phyloP scores from a whole-genome alignment of 768 basidiomycete genomes.

The Leccinum ochraceum region DNA sequence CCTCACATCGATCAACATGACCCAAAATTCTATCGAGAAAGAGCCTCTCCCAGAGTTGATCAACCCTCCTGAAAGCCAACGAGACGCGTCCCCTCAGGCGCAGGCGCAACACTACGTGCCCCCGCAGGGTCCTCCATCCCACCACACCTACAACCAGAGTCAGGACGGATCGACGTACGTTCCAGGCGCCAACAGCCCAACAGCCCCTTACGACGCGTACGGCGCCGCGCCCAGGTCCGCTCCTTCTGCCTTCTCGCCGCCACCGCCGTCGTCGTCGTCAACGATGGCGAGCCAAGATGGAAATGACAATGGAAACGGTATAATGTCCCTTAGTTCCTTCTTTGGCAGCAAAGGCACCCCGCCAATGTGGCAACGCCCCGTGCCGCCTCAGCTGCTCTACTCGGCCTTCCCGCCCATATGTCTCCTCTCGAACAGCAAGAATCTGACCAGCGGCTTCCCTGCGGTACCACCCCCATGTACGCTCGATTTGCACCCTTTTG shows the following conservation, averaged over 20 bases:
- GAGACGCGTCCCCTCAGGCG: constrained; percentile 9
- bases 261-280: no score
- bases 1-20: constrained; percentile 16
- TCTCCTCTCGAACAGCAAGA: constrained; percentile 28
- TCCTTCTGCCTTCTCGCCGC: background rate
- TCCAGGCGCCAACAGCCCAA: background rate
- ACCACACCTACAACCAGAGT: constrained; percentile 4
- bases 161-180: background rate
- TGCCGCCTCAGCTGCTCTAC: constrained; percentile 17
- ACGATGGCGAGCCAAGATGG: no score
- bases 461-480: constrained; percentile 41
- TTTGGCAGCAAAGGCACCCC: constrained; percentile 32
- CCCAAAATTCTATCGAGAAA: constrained; percentile 2
- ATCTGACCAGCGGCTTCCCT: constrained; percentile 42
- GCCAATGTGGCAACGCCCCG: constrained; percentile 27
- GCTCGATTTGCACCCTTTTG: constrained; percentile 48
- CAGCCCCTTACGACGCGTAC: no score
- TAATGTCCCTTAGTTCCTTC: constrained; percentile 26
- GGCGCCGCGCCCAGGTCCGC: background rate
- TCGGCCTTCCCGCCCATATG: constrained; percentile 31
- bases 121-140: constrained; percentile 14
- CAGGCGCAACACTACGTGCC: background rate
- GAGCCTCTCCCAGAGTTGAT: no score
- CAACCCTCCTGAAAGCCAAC: constrained; percentile 13
- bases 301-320: background rate